These are phyloP conservation scores for Avena insularis DNA, from an alignment of 176 grass and related monocot genomes.

Conservation along the genomic window DNA sequence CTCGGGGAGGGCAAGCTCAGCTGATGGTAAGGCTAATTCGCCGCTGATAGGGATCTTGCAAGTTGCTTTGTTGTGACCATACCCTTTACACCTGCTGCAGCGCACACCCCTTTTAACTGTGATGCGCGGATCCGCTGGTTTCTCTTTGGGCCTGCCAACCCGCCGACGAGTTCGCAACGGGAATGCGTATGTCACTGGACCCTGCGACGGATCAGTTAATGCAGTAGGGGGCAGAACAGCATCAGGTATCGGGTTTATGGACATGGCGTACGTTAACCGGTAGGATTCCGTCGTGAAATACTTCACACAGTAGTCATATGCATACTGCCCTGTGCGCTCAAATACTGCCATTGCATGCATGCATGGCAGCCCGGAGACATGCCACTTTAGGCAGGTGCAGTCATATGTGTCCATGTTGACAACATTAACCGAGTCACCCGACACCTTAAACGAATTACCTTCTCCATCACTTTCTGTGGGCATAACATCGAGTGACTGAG, in stretches of 20 bases:
- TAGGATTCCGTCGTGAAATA: conserved; percentile 82
- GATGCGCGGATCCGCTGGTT: conserved; percentile 81
- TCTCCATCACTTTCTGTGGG: conserved; percentile 53
- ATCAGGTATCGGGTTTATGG: conserved; percentile 91
- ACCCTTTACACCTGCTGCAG: conserved; percentile 85
- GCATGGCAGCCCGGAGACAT: conserved; percentile 80
- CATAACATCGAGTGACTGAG: conserved; percentile 67
- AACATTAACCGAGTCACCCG: conserved; percentile 71
- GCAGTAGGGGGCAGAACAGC: conserved; percentile 50
- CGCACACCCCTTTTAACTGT: conserved; percentile 73
- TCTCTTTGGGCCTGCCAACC: conserved; percentile 89
- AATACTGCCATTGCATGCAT: conserved; percentile 85
- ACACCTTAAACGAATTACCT: conserved; percentile 80
- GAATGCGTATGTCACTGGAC: conserved; percentile 45
- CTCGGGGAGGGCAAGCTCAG: conserved; percentile 1
- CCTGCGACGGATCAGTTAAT: conserved; percentile 53
- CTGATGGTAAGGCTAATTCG: conserved; percentile 13
- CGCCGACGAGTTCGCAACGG: conserved; percentile 66
- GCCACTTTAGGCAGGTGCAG: conserved; percentile 86
- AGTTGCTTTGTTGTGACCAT: conserved; percentile 92
- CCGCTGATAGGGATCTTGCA: conserved; percentile 74
- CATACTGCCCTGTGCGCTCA: conserved; percentile 51
- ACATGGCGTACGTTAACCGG: conserved; percentile 65
- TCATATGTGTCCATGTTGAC: conserved; percentile 70
- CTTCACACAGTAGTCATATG: conserved; percentile 82